phyloP scores from a whole-genome alignment of 1,284 basidiomycete species.

The Trametes sp. region DNA sequence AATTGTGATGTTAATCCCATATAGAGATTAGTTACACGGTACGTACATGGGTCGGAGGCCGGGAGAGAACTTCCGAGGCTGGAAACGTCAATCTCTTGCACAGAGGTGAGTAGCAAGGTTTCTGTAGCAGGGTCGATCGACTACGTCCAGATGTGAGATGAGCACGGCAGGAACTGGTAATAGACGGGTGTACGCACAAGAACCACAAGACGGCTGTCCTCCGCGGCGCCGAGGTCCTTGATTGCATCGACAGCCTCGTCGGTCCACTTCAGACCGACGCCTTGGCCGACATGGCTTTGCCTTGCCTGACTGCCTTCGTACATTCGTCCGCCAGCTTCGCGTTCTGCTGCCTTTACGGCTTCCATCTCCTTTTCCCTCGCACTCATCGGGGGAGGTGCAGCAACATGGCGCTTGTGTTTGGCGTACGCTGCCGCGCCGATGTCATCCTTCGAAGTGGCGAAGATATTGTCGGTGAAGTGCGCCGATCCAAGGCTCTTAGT shows the following conservation, averaged over 20 bases:
- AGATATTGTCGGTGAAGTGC: conserved; percentile 80
- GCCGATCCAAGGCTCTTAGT: conserved; percentile 80
- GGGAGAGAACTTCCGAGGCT: conserved; percentile 60
- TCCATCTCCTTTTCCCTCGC: conserved; percentile 83
- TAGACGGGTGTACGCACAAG: conserved; percentile 64
- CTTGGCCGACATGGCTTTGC: conserved; percentile 62
- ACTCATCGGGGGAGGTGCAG: conserved; percentile 83
- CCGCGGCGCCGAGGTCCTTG: conserved; percentile 56
- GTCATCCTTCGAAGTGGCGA: conserved; percentile 81
- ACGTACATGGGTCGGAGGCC: conserved; percentile 57
- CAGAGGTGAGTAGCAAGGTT: conserved; percentile 55
- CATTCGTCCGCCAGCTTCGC: conserved; percentile 51
- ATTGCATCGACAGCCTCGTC: conserved; percentile 71
- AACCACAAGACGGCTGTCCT: conserved; percentile 63
- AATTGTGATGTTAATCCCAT: not conserved
- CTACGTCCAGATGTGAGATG: conserved; percentile 46
- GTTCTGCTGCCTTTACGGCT: conserved; percentile 78
- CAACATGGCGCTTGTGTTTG: conserved; percentile 75
- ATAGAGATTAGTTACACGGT: not conserved
- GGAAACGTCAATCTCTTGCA: conserved; percentile 48
- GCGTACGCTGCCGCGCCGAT: conserved; percentile 72
- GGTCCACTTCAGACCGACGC: conserved; percentile 69
- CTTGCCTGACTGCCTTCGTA: conserved; percentile 67
- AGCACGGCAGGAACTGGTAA: not conserved
- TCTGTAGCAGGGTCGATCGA: conserved; percentile 68